Evolutionary conservation across 352 stramenopile genomes (phyloP), one percentile per base, ranked within the genome.

Genomic region (Phytophthora litchii): DNA sequence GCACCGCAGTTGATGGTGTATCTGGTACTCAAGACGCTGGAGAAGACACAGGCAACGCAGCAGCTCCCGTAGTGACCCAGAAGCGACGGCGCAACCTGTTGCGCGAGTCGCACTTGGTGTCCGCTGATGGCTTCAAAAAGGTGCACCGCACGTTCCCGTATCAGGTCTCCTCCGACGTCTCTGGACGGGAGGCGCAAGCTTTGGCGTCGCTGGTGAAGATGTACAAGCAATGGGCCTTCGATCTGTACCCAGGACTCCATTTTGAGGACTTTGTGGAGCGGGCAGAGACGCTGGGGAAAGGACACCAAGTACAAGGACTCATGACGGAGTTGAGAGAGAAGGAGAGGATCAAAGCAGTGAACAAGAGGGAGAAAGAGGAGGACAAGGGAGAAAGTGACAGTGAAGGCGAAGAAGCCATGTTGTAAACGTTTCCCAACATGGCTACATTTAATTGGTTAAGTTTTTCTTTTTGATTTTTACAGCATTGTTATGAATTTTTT

Each of bases 151-250:
- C 72, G 27, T 94, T 94, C 43, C 77, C 85, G 19, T 88, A 83
- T 48, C 82, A 90, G 60, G 72, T 88, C 10, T 78, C 64, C 20
- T 65, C 66, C 13, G 62, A 74, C 17, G 79, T 92, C 3, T 55
- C 67, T 3, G 83, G 79, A 0, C 74, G 87, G n/a, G 83, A 91
- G 68, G 64, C 76, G 13, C 78, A 90, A 43, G 82, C 85, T 29
- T 54, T 94, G 37, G 67, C 59, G 17, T 83, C 74, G 27, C 60
- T 94, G 37, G 64, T 94, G 10, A 81, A 81, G 40, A 88, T 88
- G 78, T 94, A 94, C 74, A 91, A 89, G 50, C 80, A 94, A 49
- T 94, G 85, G 85, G 85, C 85, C 11, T 94, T 86, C 56, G 85
- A 92, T 41, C 67, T 94, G 32, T 92, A 89, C 48, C 83, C 85